Base-by-base conservation (phyloP, 495 filamentous ascomycete genomes). In the Lepraria neglecta region DNA sequence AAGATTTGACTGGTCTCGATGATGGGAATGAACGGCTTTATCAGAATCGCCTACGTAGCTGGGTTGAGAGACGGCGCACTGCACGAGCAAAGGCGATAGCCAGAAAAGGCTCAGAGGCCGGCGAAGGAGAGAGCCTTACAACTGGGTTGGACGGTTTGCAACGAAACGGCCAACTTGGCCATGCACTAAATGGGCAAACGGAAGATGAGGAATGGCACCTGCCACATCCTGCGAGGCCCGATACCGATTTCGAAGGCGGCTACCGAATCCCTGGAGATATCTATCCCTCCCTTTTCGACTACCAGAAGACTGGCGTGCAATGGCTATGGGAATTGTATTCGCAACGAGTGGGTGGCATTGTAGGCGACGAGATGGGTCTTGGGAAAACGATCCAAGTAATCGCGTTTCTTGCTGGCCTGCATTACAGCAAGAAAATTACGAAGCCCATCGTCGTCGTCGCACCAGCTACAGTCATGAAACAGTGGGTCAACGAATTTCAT, bases 401-500 rank as follows among this genome's bases (percentile, higher is more conserved):
- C 53, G 85, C 92, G 0, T 96, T 96, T 67, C 75, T 97, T 31
- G 94, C 94, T 3, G 86, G 89, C 2, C 74, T 98, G 30, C 94
- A 97, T 70, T 89, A 97, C 70, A 96, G 90, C 72, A 87, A 86
- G 45, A 88, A 84, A 69, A 77, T 96, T 50, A 82, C 80, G 11
- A 91, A 90, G 64, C 94, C 94, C 1, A 81, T 90, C 40, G 85
- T 98, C 62, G 81, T 98, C 31, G 90, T 97, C 12, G 90, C 89
- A 58, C 94, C 94, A 1, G 94, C 92, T 24, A 97, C 94, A 1
- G 87, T 97, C 14, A 83, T 98, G 76, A 89, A 88, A 61, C 92
- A 97, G 69, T 98, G 94, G 94, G 94, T 96, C 11, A 94, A 95
- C 62, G 94, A 98, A 68, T 97, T 98, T 66, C 94, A 97, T 72